A percentile compares a stretch with the other conserved stretches of the same genome.
These are phyloP conservation scores for Leucaena leucocephala DNA, from an alignment of 306 rosid species.

Conservation along the genomic window DNA sequence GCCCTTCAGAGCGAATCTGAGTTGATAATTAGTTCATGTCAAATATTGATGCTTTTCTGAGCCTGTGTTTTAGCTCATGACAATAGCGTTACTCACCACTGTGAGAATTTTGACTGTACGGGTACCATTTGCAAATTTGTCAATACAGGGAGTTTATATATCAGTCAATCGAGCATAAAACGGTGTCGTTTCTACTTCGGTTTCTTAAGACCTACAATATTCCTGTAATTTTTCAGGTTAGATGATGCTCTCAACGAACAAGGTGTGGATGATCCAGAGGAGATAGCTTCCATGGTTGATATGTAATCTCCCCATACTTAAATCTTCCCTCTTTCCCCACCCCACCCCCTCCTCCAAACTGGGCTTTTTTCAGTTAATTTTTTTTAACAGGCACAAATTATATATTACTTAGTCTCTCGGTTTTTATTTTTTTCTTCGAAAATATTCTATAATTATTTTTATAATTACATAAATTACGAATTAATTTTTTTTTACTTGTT, in stretches of 20 bases:
- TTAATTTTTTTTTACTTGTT: neutral
- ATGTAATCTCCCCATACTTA: slow-evolving; percentile 46
- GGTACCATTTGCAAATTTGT: too few relatives aligned
- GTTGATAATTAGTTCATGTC: slow-evolving; percentile 20
- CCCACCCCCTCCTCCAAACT: neutral
- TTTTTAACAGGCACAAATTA: neutral
- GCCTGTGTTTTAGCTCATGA: neutral
- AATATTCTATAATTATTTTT: neutral
- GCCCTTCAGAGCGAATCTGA: slow-evolving; percentile 43
- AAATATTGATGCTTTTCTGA: neutral
- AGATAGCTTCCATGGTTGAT: slow-evolving; percentile 82
- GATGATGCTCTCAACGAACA: slow-evolving; percentile 55
- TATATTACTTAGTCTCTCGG: neutral
- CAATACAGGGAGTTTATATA: too few relatives aligned
- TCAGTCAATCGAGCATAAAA: neutral
- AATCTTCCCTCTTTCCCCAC: too few relatives aligned
- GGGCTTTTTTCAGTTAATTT: too few relatives aligned
- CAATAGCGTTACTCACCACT: neutral
- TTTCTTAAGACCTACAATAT: neutral
- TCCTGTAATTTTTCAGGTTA: slow-evolving; percentile 47
- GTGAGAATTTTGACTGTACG: too few relatives aligned
- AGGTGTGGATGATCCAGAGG: slow-evolving; percentile 89
- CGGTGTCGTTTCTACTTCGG: slow-evolving; percentile 26
- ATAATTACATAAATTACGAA: neutral
- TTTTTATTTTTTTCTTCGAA: neutral